Conservation (phyloP, 768 basidiomycete species). For the Pisolithus microcarpus region DNA sequence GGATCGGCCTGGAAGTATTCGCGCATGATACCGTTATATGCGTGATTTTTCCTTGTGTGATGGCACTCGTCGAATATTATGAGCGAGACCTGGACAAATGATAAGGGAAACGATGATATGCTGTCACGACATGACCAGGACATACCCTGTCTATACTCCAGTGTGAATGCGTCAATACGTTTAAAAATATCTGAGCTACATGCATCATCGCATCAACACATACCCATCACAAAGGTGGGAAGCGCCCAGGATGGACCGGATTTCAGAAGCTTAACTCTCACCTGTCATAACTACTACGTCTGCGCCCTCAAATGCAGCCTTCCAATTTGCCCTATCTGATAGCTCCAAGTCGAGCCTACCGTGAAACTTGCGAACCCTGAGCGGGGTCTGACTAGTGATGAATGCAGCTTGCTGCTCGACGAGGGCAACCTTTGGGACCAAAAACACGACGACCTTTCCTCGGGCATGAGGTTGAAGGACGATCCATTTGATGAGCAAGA, state of each 20-base stretch:
- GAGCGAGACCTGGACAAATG: conserved; percentile 39
- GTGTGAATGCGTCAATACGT: conserved; percentile 73
- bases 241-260: not conserved
- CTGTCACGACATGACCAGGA: not conserved
- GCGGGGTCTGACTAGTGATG: conserved; percentile 53
- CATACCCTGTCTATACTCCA: conserved; percentile 62
- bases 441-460: conserved; percentile 65
- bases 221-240: not conserved
- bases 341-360: conserved; percentile 69
- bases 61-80: conserved; percentile 55
- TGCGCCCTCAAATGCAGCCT: conserved; percentile 46
- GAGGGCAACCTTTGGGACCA: conserved; percentile 80
- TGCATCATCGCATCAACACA: not conserved
- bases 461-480: conserved; percentile 40
- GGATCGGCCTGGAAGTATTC: conserved; percentile 43
- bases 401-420: conserved; percentile 78
- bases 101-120: not conserved
- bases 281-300: conserved; percentile 87
- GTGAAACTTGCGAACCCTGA: conserved; percentile 62
- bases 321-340: conserved; percentile 61
- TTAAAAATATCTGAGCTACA: conserved; percentile 75
- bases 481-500: conserved; percentile 70
- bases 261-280: conserved; percentile 23
- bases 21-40: conserved; percentile 52
- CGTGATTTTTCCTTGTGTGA: conserved; percentile 49